These are phyloP conservation scores for Trichosporon sp. DNA, from an alignment of 1,284 basidiomycete species.

Conservation along the genomic window DNA sequence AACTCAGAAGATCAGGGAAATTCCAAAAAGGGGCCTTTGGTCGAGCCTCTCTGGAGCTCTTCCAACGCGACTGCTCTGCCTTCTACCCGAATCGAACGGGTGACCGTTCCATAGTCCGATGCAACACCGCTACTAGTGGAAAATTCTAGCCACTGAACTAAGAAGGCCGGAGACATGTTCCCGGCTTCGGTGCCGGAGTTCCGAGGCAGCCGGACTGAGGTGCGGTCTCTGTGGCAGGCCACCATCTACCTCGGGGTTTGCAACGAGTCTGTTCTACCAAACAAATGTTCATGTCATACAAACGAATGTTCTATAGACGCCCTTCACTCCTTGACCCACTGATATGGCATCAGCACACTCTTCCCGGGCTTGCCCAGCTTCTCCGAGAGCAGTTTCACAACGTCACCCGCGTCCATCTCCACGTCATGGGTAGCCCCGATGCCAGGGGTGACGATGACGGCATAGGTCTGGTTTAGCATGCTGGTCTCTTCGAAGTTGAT, in stretches of 20 bases:
- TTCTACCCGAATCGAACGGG: conserved; percentile 24
- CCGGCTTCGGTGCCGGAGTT: neutral
- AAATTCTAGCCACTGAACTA: conserved; percentile 25
- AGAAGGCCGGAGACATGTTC: conserved; percentile 2
- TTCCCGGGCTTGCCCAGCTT: neutral
- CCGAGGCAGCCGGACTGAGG: neutral
- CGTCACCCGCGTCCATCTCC: neutral
- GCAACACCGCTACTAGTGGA: conserved; percentile 16
- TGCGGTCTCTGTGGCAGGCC: too few species aligned
- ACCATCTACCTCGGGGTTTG: too few species aligned
- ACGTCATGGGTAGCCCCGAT: neutral
- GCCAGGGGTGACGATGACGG: neutral
- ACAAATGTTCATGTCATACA: too few species aligned
- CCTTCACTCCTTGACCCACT: neutral
- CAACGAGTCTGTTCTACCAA: too few species aligned
- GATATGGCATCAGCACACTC: neutral
- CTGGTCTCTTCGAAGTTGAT: neutral
- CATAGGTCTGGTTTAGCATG: neutral
- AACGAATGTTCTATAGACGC: neutral
- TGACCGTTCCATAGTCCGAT: conserved; percentile 11
- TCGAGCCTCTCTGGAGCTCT: neutral
- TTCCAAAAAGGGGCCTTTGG: too few species aligned
- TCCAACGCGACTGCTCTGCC: neutral
- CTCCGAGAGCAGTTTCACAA: neutral
- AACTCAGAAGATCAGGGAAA: too few species aligned